These are phyloP conservation scores for Colletotrichum tabaci DNA, from an alignment of 2,329 filamentous ascomycete species.

Conservation along the genomic window DNA sequence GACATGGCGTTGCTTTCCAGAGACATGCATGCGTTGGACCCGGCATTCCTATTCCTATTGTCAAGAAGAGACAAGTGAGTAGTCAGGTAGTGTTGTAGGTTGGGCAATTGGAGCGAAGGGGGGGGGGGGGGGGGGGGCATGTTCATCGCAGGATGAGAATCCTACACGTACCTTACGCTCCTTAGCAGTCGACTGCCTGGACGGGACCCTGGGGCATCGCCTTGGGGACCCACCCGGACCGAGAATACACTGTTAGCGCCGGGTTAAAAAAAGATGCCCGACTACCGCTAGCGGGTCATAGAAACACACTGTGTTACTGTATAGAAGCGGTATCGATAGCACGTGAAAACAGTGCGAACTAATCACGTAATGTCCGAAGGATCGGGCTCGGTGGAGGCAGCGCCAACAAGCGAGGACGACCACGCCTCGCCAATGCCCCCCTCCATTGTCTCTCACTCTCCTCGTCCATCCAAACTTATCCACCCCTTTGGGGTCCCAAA, in stretches of 20 bases:
- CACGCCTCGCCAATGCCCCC: not conserved
- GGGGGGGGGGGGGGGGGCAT: not conserved
- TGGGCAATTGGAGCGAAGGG: not conserved
- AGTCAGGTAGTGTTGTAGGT: too few species aligned
- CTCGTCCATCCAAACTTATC: constrained; percentile 12
- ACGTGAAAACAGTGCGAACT: not conserved
- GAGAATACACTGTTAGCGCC: constrained; percentile 24
- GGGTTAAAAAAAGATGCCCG: constrained; percentile 37
- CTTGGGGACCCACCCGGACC: constrained; percentile 26
- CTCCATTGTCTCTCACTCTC: constrained; percentile 9
- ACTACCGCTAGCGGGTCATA: constrained; percentile 16
- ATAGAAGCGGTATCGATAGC: rapidly evolving
- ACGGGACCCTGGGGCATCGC: constrained; percentile 24
- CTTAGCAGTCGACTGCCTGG: too few species aligned
- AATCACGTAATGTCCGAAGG: not conserved
- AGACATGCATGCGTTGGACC: not conserved
- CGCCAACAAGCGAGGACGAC: constrained; percentile 27
- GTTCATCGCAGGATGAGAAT: constrained; percentile 20
- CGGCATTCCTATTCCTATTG: not conserved
- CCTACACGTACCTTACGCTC: not conserved
- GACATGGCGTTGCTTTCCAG: constrained; percentile 11
- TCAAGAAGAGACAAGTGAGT: too few species aligned
- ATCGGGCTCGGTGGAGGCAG: constrained; percentile 33
- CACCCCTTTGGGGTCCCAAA: constrained; percentile 5
- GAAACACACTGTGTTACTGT: constrained; percentile 2